Evolutionary conservation across 2,329 filamentous ascomycete species (phyloP).

Genomic region (Lachnellula arida): DNA sequence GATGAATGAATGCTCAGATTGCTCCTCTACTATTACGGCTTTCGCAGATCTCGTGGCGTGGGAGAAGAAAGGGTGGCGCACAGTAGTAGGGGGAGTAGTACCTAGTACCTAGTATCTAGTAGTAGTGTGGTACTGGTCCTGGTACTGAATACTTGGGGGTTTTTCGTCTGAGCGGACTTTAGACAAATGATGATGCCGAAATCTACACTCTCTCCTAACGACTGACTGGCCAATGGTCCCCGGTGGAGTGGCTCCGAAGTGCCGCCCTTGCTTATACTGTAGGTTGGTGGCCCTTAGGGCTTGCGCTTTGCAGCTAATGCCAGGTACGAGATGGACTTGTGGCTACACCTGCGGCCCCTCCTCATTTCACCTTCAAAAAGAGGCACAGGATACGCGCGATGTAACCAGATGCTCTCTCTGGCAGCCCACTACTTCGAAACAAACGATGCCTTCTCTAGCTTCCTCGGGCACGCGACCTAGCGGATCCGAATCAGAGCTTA

Average conservation of each 20-base stretch:
- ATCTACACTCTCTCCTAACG: background rate
- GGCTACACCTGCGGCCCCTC: constrained; percentile 6
- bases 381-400: constrained; percentile 3
- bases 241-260: constrained; percentile 18
- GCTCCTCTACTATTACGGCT: background rate
- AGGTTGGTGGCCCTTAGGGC: background rate
- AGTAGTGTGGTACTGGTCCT: too few relatives aligned
- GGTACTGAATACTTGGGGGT: background rate
- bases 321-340: constrained; percentile 15
- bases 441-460: background rate
- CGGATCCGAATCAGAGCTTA: background rate
- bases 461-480: background rate
- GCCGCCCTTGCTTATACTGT: background rate
- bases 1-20: background rate
- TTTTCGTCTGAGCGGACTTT: constrained; percentile 15
- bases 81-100: background rate
- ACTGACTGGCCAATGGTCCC: constrained; percentile 5
- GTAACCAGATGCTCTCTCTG: background rate
- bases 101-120: too few relatives aligned
- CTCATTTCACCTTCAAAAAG: constrained; percentile 9
- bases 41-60: background rate
- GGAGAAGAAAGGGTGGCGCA: background rate
- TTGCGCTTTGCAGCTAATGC: constrained; percentile 14
- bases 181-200: background rate
- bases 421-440: background rate